These are phyloP conservation scores for Pisolithus sp. DNA, from an alignment of 768 basidiomycete genomes.

Conservation along the genomic window DNA sequence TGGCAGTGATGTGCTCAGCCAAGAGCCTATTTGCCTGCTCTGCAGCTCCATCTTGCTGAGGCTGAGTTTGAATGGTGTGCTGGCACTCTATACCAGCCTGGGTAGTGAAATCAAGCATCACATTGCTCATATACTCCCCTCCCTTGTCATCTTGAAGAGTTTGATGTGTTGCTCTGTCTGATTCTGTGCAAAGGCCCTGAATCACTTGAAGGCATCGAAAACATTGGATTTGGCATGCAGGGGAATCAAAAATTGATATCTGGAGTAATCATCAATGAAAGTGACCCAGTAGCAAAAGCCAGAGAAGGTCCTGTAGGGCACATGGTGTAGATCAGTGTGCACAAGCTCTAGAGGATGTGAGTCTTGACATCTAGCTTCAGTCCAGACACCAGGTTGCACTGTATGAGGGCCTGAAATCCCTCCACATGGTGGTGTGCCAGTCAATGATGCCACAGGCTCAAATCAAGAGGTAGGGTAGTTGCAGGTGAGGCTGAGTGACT, in stretches of 20 bases:
- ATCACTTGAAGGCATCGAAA: slow-evolving; percentile 21
- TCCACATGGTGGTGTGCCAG: slow-evolving; percentile 14
- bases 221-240: slow-evolving; percentile 17
- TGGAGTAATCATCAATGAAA: slow-evolving; percentile 4
- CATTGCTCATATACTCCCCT: slow-evolving; percentile 19
- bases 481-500: slow-evolving; percentile 4
- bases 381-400: slow-evolving; percentile 10
- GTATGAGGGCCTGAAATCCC: slow-evolving; percentile 3
- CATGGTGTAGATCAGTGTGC: slow-evolving; percentile 20
- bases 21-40: slow-evolving; percentile 14
- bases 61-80: slow-evolving; percentile 5
- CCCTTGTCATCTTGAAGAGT: slow-evolving; percentile 19
- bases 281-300: slow-evolving; percentile 7
- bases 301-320: slow-evolving; percentile 2
- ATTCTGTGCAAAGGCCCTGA: slow-evolving; percentile 26
- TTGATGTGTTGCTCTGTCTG: slow-evolving; percentile 11
- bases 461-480: slow-evolving; percentile 4
- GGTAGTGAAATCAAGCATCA: slow-evolving; percentile 7
- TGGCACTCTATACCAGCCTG: slow-evolving; percentile 14
- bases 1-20: background rate
- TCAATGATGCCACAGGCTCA: slow-evolving; percentile 19
- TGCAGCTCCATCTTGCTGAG: slow-evolving; percentile 21
- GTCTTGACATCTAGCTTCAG: slow-evolving; percentile 7
- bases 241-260: slow-evolving; percentile 14
- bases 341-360: slow-evolving; percentile 11